Base-by-base conservation (phyloP, 1,284 basidiomycete genomes). In the Microbotryum saponariae region DNA sequence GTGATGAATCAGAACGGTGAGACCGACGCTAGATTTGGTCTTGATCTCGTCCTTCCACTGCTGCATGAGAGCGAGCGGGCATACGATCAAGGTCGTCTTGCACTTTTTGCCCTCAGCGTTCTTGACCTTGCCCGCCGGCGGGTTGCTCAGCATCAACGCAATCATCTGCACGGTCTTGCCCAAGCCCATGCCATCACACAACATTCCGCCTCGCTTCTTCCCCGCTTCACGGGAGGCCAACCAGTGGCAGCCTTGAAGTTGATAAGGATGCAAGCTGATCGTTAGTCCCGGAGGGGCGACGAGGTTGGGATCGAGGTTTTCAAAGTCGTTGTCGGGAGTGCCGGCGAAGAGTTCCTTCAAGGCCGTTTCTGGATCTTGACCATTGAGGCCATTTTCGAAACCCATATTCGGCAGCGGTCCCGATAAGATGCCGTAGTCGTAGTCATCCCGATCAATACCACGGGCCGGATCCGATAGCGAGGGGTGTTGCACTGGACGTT, bases 31-130 rank as follows among this genome's bases (percentile, higher is more conserved):
- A 0, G 86, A 85, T 79, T 94, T 91, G 63, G 86, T 88, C 60
- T 81, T 77, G 47, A 90, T 84, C 74, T 98, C 94, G 5, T 82
- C 79, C 21, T 87, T 87, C 94, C 94, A 98, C 74, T 98, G 94
- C 20, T 83, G 82, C 64, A 97, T 85, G 21, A 98, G 82, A 8
- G 89, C 85, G 6, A 78, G 67, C 0, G 77, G 77, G 12, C 73
- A 76, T 12, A 77, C 67, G 44, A 73, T 64, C 44, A 69, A 42
- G 8, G 67, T 68, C 33, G 67, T 66, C 58, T 66, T 68, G 23
- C 50, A 46, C 51, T 45, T 54, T 42, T 20, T 27, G 21, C n/a
- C 48, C 7, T 60, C 21, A 29, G 52, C 27, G 31, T 60, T n/a
- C 20, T 53, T 51, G 37, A 23, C 18, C 46, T 60, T 59, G 45